phyloP scores from a whole-genome alignment of 306 rosid genomes.

The Fragaria nilgerrensis region DNA sequence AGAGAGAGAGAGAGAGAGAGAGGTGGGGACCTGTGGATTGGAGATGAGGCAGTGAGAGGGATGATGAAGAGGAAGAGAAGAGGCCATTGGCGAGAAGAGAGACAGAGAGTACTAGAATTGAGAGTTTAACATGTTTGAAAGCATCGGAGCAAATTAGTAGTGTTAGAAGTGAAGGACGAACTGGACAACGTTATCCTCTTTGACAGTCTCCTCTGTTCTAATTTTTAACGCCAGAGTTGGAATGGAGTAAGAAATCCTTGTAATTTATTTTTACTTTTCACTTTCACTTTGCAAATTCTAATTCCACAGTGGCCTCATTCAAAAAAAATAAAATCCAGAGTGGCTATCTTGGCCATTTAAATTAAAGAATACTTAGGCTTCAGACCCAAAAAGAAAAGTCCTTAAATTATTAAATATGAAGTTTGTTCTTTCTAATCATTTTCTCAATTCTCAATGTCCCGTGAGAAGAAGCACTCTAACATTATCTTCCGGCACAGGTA shows the following conservation, averaged over 20 bases:
- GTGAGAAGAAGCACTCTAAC: too few relatives aligned
- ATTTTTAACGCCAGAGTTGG: neutral
- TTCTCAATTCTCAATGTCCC: too few relatives aligned
- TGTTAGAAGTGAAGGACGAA: neutral
- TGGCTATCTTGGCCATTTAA: too few relatives aligned
- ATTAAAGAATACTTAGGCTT: too few relatives aligned
- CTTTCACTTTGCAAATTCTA: neutral
- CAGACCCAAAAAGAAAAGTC: too few relatives aligned
- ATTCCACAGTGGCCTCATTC: too few relatives aligned
- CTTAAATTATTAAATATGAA: too few relatives aligned
- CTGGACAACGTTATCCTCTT: conserved; percentile 15
- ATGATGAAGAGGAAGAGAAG: conserved; percentile 57
- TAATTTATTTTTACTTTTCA: neutral
- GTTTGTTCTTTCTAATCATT: too few relatives aligned
- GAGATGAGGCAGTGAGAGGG: conserved; percentile 50
- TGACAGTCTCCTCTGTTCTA: neutral
- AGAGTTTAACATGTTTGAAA: neutral
- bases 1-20: neutral
- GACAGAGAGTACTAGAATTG: neutral
- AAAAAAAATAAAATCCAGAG: too few relatives aligned
- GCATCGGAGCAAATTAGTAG: neutral
- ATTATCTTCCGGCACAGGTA: too few relatives aligned
- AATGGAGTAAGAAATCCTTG: neutral
- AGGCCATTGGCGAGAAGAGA: conserved; percentile 45
- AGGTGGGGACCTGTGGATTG: conserved; percentile 48